Conservation (phyloP, 306 rosid genomes). For the Gleditsia sinensis region DNA sequence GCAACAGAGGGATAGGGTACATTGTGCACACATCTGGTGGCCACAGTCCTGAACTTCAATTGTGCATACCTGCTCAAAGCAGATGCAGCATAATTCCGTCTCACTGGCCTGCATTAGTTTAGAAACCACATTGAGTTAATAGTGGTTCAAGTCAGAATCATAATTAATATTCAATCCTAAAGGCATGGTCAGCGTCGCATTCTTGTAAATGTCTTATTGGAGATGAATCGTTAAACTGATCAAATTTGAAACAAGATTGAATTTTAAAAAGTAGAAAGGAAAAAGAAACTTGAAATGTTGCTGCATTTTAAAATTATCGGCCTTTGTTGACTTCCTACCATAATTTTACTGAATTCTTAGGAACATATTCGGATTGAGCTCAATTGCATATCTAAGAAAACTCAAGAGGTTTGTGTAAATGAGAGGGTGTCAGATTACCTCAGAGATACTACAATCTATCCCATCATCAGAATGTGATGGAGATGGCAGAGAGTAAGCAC, state of each 20-base stretch:
- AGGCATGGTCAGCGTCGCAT: background rate
- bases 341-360: background rate
- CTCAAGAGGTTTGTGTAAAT: background rate
- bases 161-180: background rate
- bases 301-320: conserved; percentile 6
- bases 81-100: conserved; percentile 83
- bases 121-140: conserved; percentile 18
- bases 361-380: background rate
- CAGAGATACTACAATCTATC: conserved; percentile 66
- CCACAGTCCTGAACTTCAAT: conserved; percentile 88
- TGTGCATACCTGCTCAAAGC: conserved; percentile 90
- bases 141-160: background rate
- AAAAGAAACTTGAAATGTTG: background rate
- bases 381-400: background rate
- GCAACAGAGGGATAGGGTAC: conserved; percentile 92
- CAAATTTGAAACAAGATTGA: background rate
- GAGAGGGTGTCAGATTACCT: conserved; percentile 51
- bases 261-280: background rate
- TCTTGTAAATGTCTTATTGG: background rate
- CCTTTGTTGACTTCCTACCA: background rate
- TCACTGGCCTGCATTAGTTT: conserved; percentile 73
- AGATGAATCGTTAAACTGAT: background rate
- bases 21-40: conserved; percentile 97
- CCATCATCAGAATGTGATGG: conserved; percentile 64
- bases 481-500: conserved; percentile 58